phyloP scores from a whole-genome alignment of 139 green algal species.

The Chlorella sp. region DNA sequence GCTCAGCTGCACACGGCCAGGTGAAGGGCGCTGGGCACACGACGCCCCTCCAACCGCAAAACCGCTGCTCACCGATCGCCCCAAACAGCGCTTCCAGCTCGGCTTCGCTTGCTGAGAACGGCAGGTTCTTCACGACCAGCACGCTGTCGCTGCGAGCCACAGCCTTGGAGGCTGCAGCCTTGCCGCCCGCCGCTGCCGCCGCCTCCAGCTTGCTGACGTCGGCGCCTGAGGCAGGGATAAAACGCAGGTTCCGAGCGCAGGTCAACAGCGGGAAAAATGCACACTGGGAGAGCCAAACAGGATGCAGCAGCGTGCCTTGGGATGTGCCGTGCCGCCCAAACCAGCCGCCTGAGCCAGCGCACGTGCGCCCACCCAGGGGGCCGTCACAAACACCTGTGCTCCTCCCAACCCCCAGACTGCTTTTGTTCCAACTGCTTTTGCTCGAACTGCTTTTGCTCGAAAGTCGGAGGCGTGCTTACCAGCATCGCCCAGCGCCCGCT shows the following conservation, averaged over 20 bases:
- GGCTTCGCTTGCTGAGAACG: conserved; percentile 71
- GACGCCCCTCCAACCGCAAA: background rate
- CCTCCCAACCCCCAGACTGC: no score
- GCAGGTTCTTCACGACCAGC: conserved; percentile 98
- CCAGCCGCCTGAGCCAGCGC: no score
- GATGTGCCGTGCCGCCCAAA: no score
- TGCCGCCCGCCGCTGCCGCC: conserved; percentile 17
- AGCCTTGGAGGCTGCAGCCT: conserved; percentile 1
- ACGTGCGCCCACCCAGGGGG: no score
- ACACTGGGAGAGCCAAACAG: background rate
- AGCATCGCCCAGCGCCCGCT: conserved; percentile 75
- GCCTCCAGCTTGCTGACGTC: conserved; percentile 22
- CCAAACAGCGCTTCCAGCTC: conserved; percentile 78
- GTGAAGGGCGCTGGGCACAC: background rate
- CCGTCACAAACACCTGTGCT: no score
- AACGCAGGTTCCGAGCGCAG: background rate
- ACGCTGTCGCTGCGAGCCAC: conserved; percentile 69
- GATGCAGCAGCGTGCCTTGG: no score
- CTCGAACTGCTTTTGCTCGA: no score
- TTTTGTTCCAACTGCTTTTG: no score
- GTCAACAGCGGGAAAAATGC: background rate
- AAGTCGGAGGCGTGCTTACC: conserved; percentile 32
- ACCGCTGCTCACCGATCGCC: conserved; percentile 32
- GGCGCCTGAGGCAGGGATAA: background rate
- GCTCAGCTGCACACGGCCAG: no score